Conservation (phyloP, 257 asterid genomes). For the Solanum appendiculatum region DNA sequence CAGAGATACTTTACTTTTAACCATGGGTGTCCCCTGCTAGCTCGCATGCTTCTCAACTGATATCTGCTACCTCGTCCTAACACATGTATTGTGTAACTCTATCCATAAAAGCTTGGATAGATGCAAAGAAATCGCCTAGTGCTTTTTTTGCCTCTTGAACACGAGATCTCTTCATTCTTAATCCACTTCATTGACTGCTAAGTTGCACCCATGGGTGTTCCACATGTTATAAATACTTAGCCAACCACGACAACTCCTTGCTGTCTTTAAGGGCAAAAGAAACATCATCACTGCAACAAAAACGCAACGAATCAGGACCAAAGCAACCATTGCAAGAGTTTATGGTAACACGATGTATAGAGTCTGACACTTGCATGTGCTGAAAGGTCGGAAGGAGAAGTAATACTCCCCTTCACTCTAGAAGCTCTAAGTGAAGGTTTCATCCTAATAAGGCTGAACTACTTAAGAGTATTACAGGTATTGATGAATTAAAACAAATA, state of each 20-base stretch:
- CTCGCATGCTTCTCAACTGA: background rate
- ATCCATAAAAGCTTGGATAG: background rate
- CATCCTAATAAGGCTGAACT: background rate
- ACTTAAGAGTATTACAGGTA: background rate
- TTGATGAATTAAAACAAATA: background rate
- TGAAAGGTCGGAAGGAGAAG: background rate
- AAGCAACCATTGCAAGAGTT: background rate
- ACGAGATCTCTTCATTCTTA: background rate
- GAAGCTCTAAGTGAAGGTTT: background rate
- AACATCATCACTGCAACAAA: constrained; percentile 76
- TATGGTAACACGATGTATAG: too few relatives aligned
- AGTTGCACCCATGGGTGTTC: background rate
- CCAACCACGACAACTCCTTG: constrained; percentile 84
- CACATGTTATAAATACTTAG: constrained; percentile 44
- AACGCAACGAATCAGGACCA: background rate
- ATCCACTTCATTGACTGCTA: background rate
- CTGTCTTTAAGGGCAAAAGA: constrained; percentile 83
- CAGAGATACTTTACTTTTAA: background rate
- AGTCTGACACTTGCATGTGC: background rate
- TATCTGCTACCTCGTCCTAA: background rate
- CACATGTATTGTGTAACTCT: background rate
- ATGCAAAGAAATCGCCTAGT: background rate
- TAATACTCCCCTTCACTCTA: background rate
- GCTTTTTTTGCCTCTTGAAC: background rate
- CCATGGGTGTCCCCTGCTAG: background rate